Conservation (phyloP, 768 basidiomycete species). For the Podaxis sp. region DNA sequence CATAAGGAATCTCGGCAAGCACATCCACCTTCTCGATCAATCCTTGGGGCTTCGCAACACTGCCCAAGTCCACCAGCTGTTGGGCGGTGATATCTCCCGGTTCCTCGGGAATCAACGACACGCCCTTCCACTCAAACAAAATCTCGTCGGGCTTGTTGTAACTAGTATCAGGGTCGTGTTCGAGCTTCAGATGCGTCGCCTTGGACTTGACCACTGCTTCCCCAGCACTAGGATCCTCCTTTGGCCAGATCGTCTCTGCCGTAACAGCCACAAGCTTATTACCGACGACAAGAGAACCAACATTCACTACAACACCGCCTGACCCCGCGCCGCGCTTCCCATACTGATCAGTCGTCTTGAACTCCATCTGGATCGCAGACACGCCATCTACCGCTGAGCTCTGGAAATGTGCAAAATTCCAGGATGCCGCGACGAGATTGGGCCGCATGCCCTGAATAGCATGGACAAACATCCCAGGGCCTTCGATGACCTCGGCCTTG, state of each 20-base stretch:
- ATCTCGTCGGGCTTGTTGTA: conserved; percentile 74
- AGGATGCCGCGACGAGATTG: conserved; percentile 85
- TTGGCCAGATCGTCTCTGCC: conserved; percentile 77
- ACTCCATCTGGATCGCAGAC: conserved; percentile 94
- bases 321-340: conserved; percentile 80
- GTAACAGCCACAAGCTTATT: conserved; percentile 77
- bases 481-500: conserved; percentile 52
- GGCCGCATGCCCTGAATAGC: conserved; percentile 99
- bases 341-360: conserved; percentile 78
- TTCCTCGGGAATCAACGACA: conserved; percentile 53
- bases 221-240: conserved; percentile 46
- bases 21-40: conserved; percentile 94
- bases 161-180: conserved; percentile 75
- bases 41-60: conserved; percentile 59
- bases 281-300: conserved; percentile 82
- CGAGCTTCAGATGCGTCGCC: conserved; percentile 59
- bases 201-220: conserved; percentile 52
- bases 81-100: conserved; percentile 57
- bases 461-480: conserved; percentile 86
- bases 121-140: conserved; percentile 76
- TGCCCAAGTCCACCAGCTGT: conserved; percentile 58
- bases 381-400: conserved; percentile 70
- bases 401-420: conserved; percentile 97
- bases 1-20: conserved; percentile 90
- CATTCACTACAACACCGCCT: conserved; percentile 80